Percentiles rank a stretch among this genome's conserved stretches.
These are phyloP conservation scores for Colletotrichum lentis DNA, from an alignment of 2,329 filamentous ascomycete species.

Conservation along the genomic window DNA sequence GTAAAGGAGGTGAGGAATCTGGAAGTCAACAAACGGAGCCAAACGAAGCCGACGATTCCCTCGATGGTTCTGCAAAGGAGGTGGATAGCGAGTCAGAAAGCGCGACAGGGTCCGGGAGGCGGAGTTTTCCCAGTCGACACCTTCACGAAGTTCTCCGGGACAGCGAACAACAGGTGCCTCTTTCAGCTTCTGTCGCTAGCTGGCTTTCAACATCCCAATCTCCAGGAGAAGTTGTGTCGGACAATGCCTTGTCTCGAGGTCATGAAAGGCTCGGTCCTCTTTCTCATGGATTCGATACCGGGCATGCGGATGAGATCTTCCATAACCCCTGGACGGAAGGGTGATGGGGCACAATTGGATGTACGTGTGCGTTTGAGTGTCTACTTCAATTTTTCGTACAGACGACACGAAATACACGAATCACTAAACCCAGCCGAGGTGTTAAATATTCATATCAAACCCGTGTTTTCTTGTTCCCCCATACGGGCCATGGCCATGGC, in stretches of 20 bases:
- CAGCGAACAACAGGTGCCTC: not conserved
- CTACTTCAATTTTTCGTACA: no score
- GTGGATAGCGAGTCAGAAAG: not conserved
- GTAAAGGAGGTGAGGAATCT: not conserved
- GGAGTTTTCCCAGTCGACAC: not conserved
- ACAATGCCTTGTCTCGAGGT: not conserved
- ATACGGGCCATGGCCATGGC: no score
- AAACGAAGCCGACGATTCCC: not conserved
- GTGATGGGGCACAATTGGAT: not conserved
- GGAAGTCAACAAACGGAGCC: not conserved
- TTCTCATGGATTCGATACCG: conserved; percentile 46
- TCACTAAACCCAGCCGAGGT: no score
- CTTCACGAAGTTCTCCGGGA: not conserved
- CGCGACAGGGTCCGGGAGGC: not conserved
- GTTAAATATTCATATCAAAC: no score
- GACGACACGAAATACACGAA: no score
- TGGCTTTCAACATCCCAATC: not conserved
- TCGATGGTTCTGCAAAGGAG: not conserved
- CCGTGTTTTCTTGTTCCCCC: no score
- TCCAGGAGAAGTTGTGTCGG: not conserved
- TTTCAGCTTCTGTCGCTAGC: not conserved
- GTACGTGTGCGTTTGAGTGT: no score
- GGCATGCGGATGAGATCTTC: conserved; percentile 8
- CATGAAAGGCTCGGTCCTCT: not conserved
- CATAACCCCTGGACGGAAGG: not conserved